These are phyloP conservation scores for Parathielavia hyrcaniae DNA, from an alignment of 495 filamentous ascomycete species.

Conservation along the genomic window DNA sequence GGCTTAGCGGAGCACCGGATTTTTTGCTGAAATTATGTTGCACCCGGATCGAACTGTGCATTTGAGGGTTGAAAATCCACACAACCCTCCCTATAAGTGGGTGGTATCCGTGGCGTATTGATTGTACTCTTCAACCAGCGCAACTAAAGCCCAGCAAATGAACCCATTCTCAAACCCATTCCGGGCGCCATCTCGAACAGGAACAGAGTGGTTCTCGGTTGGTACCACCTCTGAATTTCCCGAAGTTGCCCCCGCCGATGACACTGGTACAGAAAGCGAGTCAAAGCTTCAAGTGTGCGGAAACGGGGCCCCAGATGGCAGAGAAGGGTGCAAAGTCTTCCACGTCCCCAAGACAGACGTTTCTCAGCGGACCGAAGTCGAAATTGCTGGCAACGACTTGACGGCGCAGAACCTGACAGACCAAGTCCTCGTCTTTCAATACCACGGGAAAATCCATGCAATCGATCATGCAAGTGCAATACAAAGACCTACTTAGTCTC, in stretches of 20 bases:
- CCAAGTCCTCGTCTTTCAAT: conserved; percentile 54
- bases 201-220: conserved; percentile 40
- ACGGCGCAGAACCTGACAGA: conserved; percentile 43
- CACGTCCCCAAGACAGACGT: conserved; percentile 40
- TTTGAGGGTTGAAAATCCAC: too few relatives aligned
- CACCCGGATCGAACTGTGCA: too few relatives aligned
- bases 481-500: neutral
- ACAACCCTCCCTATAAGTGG: neutral
- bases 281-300: conserved; percentile 17
- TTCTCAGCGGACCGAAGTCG: conserved; percentile 41
- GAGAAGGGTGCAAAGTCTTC: conserved; percentile 51
- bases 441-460: conserved; percentile 52
- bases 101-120: too few relatives aligned
- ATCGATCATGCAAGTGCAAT: conserved; percentile 50
- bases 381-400: conserved; percentile 19
- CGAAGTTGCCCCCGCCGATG: conserved; percentile 38
- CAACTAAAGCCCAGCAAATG: neutral
- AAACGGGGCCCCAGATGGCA: conserved; percentile 26
- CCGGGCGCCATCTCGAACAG: conserved; percentile 26
- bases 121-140: too few relatives aligned
- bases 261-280: neutral
- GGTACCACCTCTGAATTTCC: conserved; percentile 49
- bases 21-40: too few relatives aligned
- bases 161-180: conserved; percentile 23
- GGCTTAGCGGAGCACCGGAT: too few relatives aligned